phyloP scores from a whole-genome alignment of 805 yeast genomes.

The Candida sakaeoensis region DNA sequence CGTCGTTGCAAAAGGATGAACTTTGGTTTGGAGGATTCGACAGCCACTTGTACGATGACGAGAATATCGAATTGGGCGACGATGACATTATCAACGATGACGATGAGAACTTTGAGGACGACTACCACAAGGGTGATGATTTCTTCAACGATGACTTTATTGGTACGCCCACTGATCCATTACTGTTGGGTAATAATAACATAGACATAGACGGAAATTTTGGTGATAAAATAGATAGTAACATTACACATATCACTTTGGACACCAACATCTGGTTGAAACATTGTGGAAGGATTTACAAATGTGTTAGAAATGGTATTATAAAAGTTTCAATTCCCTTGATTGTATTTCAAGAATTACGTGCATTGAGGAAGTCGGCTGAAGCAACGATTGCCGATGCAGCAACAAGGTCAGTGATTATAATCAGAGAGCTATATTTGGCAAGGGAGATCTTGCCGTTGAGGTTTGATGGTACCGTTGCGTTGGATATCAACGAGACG shows the following conservation, averaged over 20 bases:
- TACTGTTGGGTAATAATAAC: constrained; percentile 10
- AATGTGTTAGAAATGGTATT: constrained; percentile 58
- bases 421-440: constrained; percentile 60
- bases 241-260: constrained; percentile 55
- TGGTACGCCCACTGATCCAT: constrained; percentile 11
- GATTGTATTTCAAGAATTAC: constrained; percentile 72
- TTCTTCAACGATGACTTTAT: constrained; percentile 9
- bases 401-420: constrained; percentile 75
- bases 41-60: constrained; percentile 13
- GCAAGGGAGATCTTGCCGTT: constrained; percentile 56
- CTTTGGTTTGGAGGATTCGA: constrained; percentile 18
- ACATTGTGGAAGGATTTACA: constrained; percentile 73
- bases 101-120: constrained; percentile 14
- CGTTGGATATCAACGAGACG: constrained; percentile 66
- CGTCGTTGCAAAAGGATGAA: constrained; percentile 24
- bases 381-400: constrained; percentile 76
- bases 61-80: constrained; percentile 14
- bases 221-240: constrained; percentile 55
- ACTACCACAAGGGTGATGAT: constrained; percentile 10
- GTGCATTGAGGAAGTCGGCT: constrained; percentile 65
- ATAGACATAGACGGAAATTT: constrained; percentile 43
- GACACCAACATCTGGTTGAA: constrained; percentile 82
- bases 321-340: constrained; percentile 64
- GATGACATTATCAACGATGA: constrained; percentile 21
- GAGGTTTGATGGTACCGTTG: constrained; percentile 66